Base-by-base conservation (phyloP, 2,329 filamentous ascomycete species). In the Dactylonectria estremocensis region DNA sequence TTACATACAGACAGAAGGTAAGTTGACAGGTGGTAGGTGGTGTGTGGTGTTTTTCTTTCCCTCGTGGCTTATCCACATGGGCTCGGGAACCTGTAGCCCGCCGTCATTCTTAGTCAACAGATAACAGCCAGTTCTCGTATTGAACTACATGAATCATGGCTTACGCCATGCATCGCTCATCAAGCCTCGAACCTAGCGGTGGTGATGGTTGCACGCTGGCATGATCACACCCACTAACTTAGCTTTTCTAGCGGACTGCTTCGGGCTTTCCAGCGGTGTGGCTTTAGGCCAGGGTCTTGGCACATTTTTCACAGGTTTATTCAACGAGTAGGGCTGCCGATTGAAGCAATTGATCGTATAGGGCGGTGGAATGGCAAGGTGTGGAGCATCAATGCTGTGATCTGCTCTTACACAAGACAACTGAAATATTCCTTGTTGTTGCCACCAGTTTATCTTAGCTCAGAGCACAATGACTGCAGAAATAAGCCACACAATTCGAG, bases 101-200 rank as follows among this genome's bases (percentile, higher is more conserved):
- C 40, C 40, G 37, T 43, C 40, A n/a, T 14, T 43, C 13, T 43
- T 43, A 43, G 40, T 43, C 8, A n/a, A 43, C 6, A n/a, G 8
- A n/a, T 43, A 8, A 43, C 40, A 18, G 11, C 2, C 31, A 28
- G 13, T 22, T 14, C 31, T 35, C 49, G 16, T 53, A 18, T 33
- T 11, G 2, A 31, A 16, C 9, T 20, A 9, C 16, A 9, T 18
- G 16, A 22, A 18, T 14, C 14, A 20, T 53, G 31, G 50, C 50
- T 18, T 53, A 20, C 31, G 33, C 50, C n/a, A 13, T 11, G 5
- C 31, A 53, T 20, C 31, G 20, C 20, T 33, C 6, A 35, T 53
- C 50, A 53, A 53, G 50, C 31, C 50, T 35, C 31, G 14, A 53
- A 35, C 49, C 31, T 53, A 33, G 49, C 33, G 16, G 49, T 18